phyloP scores from a whole-genome alignment of 2,329 filamentous ascomycete genomes.

The Didymella lethalis region DNA sequence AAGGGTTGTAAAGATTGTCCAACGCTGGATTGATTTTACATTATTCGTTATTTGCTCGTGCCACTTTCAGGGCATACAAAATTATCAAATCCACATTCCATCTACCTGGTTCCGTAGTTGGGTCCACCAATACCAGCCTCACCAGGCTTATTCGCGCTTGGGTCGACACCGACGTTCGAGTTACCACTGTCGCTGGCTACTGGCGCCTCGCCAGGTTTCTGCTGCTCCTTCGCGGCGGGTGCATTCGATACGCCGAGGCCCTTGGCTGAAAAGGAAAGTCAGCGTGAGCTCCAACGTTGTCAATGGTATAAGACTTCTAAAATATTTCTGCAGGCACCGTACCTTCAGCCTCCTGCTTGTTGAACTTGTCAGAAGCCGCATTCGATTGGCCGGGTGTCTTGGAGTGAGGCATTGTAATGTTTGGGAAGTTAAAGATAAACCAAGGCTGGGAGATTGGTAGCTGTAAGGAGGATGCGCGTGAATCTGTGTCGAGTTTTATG shows the following conservation, averaged over 20 bases:
- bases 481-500: neutral
- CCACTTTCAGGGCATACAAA: neutral
- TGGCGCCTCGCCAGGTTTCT: conserved; percentile 24
- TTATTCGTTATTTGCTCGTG: conserved; percentile 4
- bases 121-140: conserved; percentile 30
- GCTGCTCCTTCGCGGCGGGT: conserved; percentile 25
- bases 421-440: neutral
- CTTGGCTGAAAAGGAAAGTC: conserved; percentile 19
- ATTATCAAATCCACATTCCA: neutral
- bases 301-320: neutral
- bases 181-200: conserved; percentile 30
- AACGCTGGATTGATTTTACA: neutral
- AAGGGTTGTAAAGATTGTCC: neutral
- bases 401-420: conserved; percentile 27
- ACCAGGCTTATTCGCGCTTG: conserved; percentile 27
- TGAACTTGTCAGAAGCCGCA: conserved; percentile 30
- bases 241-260: conserved; percentile 30
- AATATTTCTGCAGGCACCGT: neutral
- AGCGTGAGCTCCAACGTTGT: neutral
- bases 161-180: conserved; percentile 29
- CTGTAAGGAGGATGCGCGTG: neutral
- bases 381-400: conserved; percentile 32
- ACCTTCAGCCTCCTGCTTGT: conserved; percentile 30
- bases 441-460: neutral
- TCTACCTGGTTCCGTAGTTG: conserved; percentile 25